phyloP scores from a whole-genome alignment of 495 filamentous ascomycete genomes.

The Podospora sp. region DNA sequence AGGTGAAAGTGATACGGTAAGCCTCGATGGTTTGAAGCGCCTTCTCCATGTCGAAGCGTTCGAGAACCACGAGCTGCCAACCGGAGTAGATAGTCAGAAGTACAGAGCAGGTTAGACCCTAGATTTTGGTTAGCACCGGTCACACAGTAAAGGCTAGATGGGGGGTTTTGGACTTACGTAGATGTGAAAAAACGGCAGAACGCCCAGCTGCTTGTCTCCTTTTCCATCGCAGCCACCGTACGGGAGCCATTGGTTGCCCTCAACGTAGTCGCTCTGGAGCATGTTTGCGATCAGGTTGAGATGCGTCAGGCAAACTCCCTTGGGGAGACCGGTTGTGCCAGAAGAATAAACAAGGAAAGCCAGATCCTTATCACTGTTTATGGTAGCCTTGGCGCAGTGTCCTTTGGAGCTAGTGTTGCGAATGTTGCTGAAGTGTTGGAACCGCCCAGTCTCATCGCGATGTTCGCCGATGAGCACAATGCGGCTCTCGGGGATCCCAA shows the following conservation, averaged over 20 bases:
- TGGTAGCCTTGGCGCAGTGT: slow-evolving; percentile 40
- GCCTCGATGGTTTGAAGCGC: slow-evolving; percentile 78
- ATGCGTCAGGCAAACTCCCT: slow-evolving; percentile 91
- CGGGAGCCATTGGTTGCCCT: slow-evolving; percentile 62
- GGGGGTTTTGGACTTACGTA: no score
- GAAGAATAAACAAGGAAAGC: slow-evolving; percentile 79
- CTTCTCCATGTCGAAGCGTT: slow-evolving; percentile 78
- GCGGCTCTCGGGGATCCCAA: slow-evolving; percentile 63
- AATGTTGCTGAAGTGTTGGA: slow-evolving; percentile 79
- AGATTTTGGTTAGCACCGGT: no score
- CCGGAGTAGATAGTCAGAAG: slow-evolving; percentile 62
- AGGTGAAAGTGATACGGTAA: slow-evolving; percentile 73
- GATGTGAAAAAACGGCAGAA: slow-evolving; percentile 93
- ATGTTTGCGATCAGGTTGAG: slow-evolving; percentile 77
- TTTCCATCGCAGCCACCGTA: slow-evolving; percentile 62
- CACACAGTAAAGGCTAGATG: no score
- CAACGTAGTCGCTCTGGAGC: slow-evolving; percentile 53
- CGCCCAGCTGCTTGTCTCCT: slow-evolving; percentile 73
- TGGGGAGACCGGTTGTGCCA: slow-evolving; percentile 90
- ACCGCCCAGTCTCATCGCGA: slow-evolving; percentile 57
- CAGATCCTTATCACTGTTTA: slow-evolving; percentile 60
- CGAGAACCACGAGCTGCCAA: slow-evolving; percentile 71
- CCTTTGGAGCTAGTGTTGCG: slow-evolving; percentile 25
- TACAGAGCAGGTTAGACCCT: slow-evolving; percentile 44
- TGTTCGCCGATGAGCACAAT: slow-evolving; percentile 82